A percentile compares a stretch with the other conserved stretches of the same genome.
These are phyloP conservation scores for Leccinum subtestaceum DNA, from an alignment of 768 basidiomycete species.

Conservation along the genomic window DNA sequence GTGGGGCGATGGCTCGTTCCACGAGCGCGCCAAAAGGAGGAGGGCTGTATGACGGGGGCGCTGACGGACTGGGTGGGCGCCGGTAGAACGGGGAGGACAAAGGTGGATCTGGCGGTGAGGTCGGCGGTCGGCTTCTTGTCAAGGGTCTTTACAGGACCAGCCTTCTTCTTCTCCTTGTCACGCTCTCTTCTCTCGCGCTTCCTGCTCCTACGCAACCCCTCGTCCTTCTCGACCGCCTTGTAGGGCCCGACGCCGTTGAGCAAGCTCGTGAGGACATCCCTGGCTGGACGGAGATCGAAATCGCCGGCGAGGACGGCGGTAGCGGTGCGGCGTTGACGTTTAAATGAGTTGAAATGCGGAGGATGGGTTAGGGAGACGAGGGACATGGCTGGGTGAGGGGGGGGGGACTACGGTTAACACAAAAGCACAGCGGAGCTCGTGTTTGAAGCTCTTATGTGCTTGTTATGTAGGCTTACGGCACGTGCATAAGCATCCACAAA, in stretches of 20 bases:
- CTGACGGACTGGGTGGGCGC: slow-evolving; percentile 26
- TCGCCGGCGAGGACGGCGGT: slow-evolving; percentile 73
- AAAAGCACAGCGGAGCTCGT: slow-evolving; percentile 32
- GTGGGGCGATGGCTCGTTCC: slow-evolving; percentile 44
- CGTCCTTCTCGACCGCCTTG: slow-evolving; percentile 59
- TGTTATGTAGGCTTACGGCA: slow-evolving; percentile 37
- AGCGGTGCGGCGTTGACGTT: slow-evolving; percentile 56
- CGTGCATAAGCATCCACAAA: slow-evolving; percentile 36
- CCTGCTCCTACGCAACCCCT: slow-evolving; percentile 51
- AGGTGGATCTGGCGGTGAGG: slow-evolving; percentile 12
- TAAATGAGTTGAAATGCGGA: slow-evolving; percentile 23
- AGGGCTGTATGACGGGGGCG: slow-evolving; percentile 35
- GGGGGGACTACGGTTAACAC: slow-evolving; percentile 15
- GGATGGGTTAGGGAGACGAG: slow-evolving; percentile 17
- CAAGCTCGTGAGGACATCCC: slow-evolving; percentile 78
- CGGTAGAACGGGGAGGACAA: slow-evolving; percentile 16
- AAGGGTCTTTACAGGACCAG: slow-evolving; percentile 33
- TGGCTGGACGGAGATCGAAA: slow-evolving; percentile 63
- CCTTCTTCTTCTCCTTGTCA: slow-evolving; percentile 48
- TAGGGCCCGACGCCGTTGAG: slow-evolving; percentile 73
- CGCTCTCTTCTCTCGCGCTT: slow-evolving; percentile 49
- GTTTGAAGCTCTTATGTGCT: slow-evolving; percentile 35
- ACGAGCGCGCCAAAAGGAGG: slow-evolving; percentile 65
- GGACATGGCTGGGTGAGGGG: slow-evolving; percentile 19
- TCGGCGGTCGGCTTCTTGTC: slow-evolving; percentile 32